Evolutionary conservation across 768 basidiomycete species (phyloP).

Genomic region (Tulasnella sp.): DNA sequence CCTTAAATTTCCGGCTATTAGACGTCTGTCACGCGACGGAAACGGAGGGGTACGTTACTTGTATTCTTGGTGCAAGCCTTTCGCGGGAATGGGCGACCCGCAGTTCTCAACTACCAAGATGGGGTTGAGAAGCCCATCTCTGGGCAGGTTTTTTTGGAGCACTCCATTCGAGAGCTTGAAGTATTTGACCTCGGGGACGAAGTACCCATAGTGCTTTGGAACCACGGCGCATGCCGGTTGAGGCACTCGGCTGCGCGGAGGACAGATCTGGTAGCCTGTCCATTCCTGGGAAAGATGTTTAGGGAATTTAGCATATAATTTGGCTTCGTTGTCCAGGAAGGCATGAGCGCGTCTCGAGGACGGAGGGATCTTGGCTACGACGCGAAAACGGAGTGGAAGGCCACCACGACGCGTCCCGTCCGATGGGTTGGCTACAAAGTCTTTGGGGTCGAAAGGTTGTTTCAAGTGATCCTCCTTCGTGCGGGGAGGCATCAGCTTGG

Average conservation of each 20-base stretch:
- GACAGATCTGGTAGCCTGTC: background rate
- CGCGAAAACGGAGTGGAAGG: background rate
- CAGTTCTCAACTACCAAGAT: slow-evolving; percentile 13
- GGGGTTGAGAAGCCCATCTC: background rate
- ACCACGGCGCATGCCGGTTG: slow-evolving; percentile 1
- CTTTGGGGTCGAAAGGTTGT: background rate
- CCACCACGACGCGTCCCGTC: background rate
- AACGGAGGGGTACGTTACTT: background rate
- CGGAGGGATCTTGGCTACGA: background rate
- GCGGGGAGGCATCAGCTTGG: background rate
- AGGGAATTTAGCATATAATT: background rate
- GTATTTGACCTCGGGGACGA: background rate
- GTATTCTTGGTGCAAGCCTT: background rate
- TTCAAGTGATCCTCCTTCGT: background rate
- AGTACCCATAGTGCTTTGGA: slow-evolving; percentile 10
- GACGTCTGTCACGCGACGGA: background rate
- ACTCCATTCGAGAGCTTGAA: background rate
- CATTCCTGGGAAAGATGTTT: background rate
- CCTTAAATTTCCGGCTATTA: background rate
- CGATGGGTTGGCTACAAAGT: background rate
- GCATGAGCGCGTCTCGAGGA: background rate
- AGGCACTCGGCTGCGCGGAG: background rate
- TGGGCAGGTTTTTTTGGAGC: background rate
- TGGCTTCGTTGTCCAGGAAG: background rate
- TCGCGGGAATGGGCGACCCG: background rate